These are phyloP conservation scores for Geotrichum restrictum DNA, from an alignment of 1,139 yeast genomes.

Conservation along the genomic window DNA sequence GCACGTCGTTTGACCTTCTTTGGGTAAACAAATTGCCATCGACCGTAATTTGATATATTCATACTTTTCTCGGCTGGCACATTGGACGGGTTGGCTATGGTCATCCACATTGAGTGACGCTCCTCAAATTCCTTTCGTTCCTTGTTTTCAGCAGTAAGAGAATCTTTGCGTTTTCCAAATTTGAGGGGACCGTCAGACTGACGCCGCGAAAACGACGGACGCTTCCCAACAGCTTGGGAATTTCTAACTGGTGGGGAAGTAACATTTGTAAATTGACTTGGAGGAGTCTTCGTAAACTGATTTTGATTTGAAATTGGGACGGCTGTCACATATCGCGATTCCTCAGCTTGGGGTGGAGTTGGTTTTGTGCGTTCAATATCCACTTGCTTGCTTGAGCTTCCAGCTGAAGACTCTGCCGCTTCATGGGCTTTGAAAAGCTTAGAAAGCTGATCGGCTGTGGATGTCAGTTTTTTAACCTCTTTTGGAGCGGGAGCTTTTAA, in stretches of 20 bases:
- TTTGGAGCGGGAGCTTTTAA: neutral
- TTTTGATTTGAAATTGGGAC: conserved; percentile 6
- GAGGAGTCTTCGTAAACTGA: conserved; percentile 1
- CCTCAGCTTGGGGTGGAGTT: neutral
- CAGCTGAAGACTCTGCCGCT: neutral
- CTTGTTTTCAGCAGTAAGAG: neutral
- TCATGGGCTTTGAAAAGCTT: neutral
- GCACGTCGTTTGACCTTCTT: conserved; percentile 57
- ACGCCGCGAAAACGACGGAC: conserved; percentile 1
- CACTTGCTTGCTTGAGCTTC: neutral
- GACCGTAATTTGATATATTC: conserved; percentile 45
- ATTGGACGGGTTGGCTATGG: conserved; percentile 34
- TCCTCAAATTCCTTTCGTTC: conserved; percentile 11
- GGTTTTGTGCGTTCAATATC: no score
- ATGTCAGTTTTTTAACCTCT: neutral
- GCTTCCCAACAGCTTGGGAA: neutral
- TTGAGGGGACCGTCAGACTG: neutral
- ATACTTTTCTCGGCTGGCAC: conserved; percentile 25
- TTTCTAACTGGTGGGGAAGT: neutral
- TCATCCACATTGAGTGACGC: conserved; percentile 30
- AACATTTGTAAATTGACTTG: neutral
- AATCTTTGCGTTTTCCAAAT: conserved; percentile 1
- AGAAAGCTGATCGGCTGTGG: neutral
- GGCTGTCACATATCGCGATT: neutral
- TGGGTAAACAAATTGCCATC: conserved; percentile 91